Evolutionary conservation across 1,284 basidiomycete genomes (phyloP), one percentile per base, ranked within the genome.

Genomic region (Erythrobasidium hasegawianum): DNA sequence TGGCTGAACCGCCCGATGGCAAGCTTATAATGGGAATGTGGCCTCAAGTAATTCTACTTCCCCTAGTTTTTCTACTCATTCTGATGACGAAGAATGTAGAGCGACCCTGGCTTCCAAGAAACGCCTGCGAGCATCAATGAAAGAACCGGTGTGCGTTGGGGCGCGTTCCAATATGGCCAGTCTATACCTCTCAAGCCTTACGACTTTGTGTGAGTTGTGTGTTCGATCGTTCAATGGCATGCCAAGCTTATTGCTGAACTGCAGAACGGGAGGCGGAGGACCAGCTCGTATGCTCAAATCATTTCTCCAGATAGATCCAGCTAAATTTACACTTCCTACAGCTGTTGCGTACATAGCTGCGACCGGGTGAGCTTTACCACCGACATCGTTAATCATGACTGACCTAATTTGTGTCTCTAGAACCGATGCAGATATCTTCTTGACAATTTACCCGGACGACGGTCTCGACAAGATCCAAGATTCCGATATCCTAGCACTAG

Each of bases 121-220:
- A 65, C 62, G n/a, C 62, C 62, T 20, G 56, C 41, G 16, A 43
- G 57, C 45, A n/a, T 65, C n/a, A 65, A 65, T 20, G 27, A 58
- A 39, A 20, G 22, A 40, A 16, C 43, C 20, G 33, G 27, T 26
- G 14, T 65, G 11, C n/a, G 39, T 26, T 65, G 54, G 55, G 40
- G 71, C 55, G 72, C 72, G 27, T 76, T 73, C 62, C 75, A 76
- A 59, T 59, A 73, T 24, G 70, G 72, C 1, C 75, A 76, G 65
- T 57, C 58, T 20, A 76, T 76, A 29, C 75, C 75, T 11, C 38
- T 75, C 2, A 71, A 71, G 2, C 39, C 58, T 1, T 76, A 70
- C 67, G 69, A 75, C 65, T 73, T 39, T 40, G 29, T 43, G 29
- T 72, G 72, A 72, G 73, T 16, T 24, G 16, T 47, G 14, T 7